Base-by-base conservation (phyloP, 148 eudicot species). In the Simmondsia chinensis region DNA sequence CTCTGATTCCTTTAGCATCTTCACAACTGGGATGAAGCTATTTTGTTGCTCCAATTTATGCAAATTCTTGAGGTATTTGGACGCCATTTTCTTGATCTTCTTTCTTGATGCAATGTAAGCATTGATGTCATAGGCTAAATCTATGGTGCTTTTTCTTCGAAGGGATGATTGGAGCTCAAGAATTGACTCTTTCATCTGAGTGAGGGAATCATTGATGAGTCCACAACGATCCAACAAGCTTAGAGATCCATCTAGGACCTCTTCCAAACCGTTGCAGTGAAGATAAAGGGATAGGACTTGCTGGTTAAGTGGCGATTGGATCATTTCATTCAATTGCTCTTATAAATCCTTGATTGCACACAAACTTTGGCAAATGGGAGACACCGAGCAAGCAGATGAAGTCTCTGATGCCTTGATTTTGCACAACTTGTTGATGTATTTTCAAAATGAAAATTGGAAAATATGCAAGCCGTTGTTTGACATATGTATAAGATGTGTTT, bases 91-190 rank as follows among this genome's bases (percentile, higher is more conserved):
- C 35, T 10, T 21, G 30, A 71, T 39, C 35, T 71, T 63, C 46
- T 71, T 75, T 41, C 66, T 60, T 2, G 71, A 66, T 23, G 33
- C 20, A 30, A 44, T 20, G 22, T 59, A 75, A 12, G 50, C 39
- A 2, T 17, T 14, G 16, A 63, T 5, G 9, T 46, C 49, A 22
- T 37, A 9, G 32, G 25, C 28, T 9, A 45, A 40, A 14, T 57
- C 70, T 11, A 17, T 33, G 5, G 41, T 32, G 22, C 49, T 45
- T 50, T 56, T 62, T 36, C 77, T 54, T 16, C 71, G 48, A 5
- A 75, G 43, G 10, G 77, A 62, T 16, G 77, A 71, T 32, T 71
- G 33, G 13, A 75, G 73, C 5, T 60, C 65, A 16, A 60, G 46
- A 9, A 75, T 32, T 9, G 57, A 43, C 28, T 50, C 68, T 26